Percentiles rank a stretch among this genome's conserved stretches.
phyloP scores from a whole-genome alignment of 139 green algal species.

The Nannochloris sp. region DNA sequence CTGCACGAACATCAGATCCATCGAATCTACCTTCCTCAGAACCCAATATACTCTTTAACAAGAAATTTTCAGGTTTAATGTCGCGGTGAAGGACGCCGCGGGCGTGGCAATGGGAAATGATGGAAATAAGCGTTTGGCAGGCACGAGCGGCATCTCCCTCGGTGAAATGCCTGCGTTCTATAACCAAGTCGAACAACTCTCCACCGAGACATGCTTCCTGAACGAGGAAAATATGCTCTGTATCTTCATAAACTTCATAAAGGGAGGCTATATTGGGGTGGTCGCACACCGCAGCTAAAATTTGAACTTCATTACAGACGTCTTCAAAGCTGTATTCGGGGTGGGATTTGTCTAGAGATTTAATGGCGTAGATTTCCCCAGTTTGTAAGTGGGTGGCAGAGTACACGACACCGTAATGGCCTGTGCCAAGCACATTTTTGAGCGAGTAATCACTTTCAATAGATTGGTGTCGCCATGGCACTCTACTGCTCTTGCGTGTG shows the following conservation, averaged over 20 bases:
- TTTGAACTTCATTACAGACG: slow-evolving; percentile 5
- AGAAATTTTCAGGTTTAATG: slow-evolving; percentile 88
- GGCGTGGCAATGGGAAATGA: slow-evolving; percentile 67
- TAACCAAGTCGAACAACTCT: slow-evolving; percentile 76
- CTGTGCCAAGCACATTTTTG: slow-evolving; percentile 3
- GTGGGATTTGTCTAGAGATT: slow-evolving; percentile 25
- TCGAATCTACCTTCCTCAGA: not conserved
- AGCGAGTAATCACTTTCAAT: not conserved
- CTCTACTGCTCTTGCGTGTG: no score
- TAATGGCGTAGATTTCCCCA: slow-evolving; percentile 14
- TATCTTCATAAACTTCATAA: slow-evolving; percentile 67
- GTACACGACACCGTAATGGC: slow-evolving; percentile 12
- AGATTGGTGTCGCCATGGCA: no score
- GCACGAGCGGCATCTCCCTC: slow-evolving; percentile 65
- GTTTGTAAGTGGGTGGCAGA: slow-evolving; percentile 1
- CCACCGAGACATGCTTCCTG: slow-evolving; percentile 68
- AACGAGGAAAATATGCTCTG: slow-evolving; percentile 62
- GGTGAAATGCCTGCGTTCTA: slow-evolving; percentile 55
- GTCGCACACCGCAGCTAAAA: slow-evolving; percentile 14
- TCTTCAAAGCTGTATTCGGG: slow-evolving; percentile 12
- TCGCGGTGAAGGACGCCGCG: slow-evolving; percentile 60
- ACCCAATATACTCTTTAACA: slow-evolving; percentile 48
- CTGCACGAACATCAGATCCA: slow-evolving; percentile 48
- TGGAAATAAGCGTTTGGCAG: slow-evolving; percentile 27
- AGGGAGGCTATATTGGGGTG: slow-evolving; percentile 31